Percentiles rank a stretch among this genome's conserved stretches.
Conservation (phyloP, 495 filamentous ascomycete genomes). For the Saxispiralis lemnorum region DNA sequence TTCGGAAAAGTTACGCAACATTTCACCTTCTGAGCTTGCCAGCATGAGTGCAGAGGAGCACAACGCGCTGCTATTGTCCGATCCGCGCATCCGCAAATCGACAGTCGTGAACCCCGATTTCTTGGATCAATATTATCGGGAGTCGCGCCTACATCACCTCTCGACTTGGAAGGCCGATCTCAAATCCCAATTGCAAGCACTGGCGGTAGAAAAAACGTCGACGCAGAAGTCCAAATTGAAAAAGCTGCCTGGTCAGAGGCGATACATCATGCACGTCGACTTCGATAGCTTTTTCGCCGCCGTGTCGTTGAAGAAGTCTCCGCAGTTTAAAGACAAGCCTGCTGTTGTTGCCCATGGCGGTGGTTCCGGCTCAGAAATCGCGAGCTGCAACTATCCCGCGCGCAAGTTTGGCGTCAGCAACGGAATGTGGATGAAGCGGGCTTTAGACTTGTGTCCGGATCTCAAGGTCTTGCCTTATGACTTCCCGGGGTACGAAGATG, state of each 20-base stretch:
- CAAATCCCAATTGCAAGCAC: conserved; percentile 65
- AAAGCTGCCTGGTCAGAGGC: conserved; percentile 39
- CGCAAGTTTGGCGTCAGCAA: conserved; percentile 76
- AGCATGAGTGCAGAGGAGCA: conserved; percentile 75
- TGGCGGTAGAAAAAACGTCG: conserved; percentile 49
- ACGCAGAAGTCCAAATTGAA: conserved; percentile 35
- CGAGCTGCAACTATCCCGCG: conserved; percentile 89
- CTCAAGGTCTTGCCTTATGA: conserved; percentile 82
- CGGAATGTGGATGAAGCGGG: conserved; percentile 97
- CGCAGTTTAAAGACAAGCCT: conserved; percentile 63
- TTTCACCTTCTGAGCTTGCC: conserved; percentile 16
- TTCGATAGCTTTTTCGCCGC: conserved; percentile 97
- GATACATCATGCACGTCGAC: conserved; percentile 92
- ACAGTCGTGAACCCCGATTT: conserved; percentile 84
- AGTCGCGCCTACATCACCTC: conserved; percentile 84
- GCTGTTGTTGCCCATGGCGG: conserved; percentile 76
- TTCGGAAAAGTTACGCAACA: conserved; percentile 7
- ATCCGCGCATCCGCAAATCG: conserved; percentile 67
- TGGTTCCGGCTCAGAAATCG: conserved; percentile 80
- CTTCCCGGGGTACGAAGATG: conserved; percentile 84
- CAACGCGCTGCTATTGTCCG: conserved; percentile 61
- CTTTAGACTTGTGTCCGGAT: conserved; percentile 64
- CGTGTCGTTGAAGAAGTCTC: conserved; percentile 63
- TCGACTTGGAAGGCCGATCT: conserved; percentile 91
- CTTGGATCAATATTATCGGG: conserved; percentile 78